These are phyloP conservation scores for Neurospora sp. DNA, from an alignment of 495 filamentous ascomycete species.

Conservation along the genomic window DNA sequence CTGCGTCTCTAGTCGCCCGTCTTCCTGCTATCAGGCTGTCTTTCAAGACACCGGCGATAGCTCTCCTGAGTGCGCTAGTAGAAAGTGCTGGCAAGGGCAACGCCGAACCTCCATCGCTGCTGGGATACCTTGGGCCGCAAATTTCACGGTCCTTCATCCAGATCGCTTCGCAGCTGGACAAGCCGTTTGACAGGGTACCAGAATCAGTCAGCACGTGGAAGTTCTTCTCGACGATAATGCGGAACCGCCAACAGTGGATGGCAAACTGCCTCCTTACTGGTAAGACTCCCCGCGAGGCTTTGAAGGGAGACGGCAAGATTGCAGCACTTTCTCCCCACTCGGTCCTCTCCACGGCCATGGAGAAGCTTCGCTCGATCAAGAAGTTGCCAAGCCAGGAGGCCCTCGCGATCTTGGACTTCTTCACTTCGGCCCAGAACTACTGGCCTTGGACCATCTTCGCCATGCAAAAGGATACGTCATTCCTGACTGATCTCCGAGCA, in stretches of 20 bases:
- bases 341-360: constrained; percentile 65
- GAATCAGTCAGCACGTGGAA: constrained; percentile 66
- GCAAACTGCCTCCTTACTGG: constrained; percentile 87
- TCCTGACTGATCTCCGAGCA: constrained; percentile 56
- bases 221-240: constrained; percentile 77
- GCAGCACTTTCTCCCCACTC: constrained; percentile 43
- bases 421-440: constrained; percentile 74
- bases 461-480: constrained; percentile 59
- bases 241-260: constrained; percentile 91
- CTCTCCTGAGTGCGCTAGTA: constrained; percentile 66
- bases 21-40: constrained; percentile 62
- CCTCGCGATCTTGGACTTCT: constrained; percentile 72
- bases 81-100: constrained; percentile 49
- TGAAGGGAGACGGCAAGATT: constrained; percentile 44
- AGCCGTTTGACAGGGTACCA: constrained; percentile 51
- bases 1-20: constrained; percentile 61
- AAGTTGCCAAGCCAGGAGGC: constrained; percentile 49
- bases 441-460: constrained; percentile 86
- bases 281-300: constrained; percentile 61
- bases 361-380: constrained; percentile 59
- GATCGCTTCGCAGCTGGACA: constrained; percentile 66
- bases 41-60: constrained; percentile 54
- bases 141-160: constrained; percentile 75
- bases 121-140: constrained; percentile 76
- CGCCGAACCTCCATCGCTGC: constrained; percentile 74